Evolutionary conservation across 768 basidiomycete genomes (phyloP).

Genomic region (Sarcomyxa edulis): DNA sequence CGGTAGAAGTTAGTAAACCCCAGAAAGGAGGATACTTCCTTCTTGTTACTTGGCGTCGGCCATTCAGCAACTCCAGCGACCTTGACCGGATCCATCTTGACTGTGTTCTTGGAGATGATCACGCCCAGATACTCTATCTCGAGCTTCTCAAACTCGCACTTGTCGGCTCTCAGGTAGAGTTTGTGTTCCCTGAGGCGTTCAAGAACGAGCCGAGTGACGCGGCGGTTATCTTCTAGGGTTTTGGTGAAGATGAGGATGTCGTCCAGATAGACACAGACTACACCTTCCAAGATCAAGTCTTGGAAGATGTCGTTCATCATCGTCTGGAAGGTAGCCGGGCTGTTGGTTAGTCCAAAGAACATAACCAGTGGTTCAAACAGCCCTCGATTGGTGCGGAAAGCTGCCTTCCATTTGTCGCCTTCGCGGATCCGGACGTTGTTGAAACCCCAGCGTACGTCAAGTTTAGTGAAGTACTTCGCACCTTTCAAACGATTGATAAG

Average conservation of each 20-base stretch:
- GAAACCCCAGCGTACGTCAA: slow-evolving; percentile 34
- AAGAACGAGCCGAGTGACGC: slow-evolving; percentile 11
- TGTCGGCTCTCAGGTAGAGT: slow-evolving; percentile 9
- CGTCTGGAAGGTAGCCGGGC: slow-evolving; percentile 29
- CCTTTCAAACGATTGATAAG: slow-evolving; percentile 19
- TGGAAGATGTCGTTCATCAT: slow-evolving; percentile 22
- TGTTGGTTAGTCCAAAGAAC: slow-evolving; percentile 31
- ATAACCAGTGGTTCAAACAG: slow-evolving; percentile 32
- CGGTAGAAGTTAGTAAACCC: slow-evolving; percentile 35
- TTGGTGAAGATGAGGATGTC: slow-evolving; percentile 25
- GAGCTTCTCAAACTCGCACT: slow-evolving; percentile 12
- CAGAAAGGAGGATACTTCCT: slow-evolving; percentile 33
- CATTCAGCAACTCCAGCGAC: slow-evolving; percentile 21
- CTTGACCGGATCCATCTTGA: slow-evolving; percentile 28
- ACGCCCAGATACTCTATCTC: slow-evolving; percentile 20
- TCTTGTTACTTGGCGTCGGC: slow-evolving; percentile 20
- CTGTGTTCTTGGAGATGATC: slow-evolving; percentile 13
- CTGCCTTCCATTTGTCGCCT: slow-evolving; percentile 39
- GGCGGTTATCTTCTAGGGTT: slow-evolving; percentile 9
- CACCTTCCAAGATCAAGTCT: slow-evolving; percentile 17
- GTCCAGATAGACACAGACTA: slow-evolving; percentile 22
- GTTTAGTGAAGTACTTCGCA: slow-evolving; percentile 23
- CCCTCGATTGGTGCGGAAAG: slow-evolving; percentile 31
- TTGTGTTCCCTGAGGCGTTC: slow-evolving; percentile 12
- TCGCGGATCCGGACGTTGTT: slow-evolving; percentile 14